Evolutionary conservation across 805 yeast genomes (phyloP).

Genomic region (Candida adriatica): DNA sequence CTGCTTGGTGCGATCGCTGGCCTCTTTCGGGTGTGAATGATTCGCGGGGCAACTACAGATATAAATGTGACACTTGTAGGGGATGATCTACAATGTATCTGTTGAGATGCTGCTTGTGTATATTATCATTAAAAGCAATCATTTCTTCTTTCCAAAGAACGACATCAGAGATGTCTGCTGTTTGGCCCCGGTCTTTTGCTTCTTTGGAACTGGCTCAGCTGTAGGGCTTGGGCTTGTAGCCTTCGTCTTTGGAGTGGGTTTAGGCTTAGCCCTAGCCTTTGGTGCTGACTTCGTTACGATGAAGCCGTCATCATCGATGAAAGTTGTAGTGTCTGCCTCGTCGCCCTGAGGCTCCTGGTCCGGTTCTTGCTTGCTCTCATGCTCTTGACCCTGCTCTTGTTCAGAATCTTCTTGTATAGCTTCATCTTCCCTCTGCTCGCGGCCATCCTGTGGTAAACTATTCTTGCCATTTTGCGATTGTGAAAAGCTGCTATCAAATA

Average conservation of each 20-base stretch:
- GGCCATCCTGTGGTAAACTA: background rate
- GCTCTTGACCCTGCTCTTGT: background rate
- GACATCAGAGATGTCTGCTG: constrained; percentile 40
- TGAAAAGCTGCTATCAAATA: constrained; percentile 18
- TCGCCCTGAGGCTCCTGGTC: constrained; percentile 1
- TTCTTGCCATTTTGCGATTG: constrained; percentile 11
- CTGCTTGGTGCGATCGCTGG: no score
- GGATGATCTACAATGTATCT: no score
- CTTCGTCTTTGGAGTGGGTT: constrained; percentile 10
- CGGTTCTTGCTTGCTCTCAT: background rate
- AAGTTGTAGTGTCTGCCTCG: constrained; percentile 15
- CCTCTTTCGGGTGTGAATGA: no score
- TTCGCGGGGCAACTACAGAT: no score
- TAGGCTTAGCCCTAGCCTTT: constrained; percentile 12
- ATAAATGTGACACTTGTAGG: no score
- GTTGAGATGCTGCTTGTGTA: no score
- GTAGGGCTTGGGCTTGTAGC: constrained; percentile 6
- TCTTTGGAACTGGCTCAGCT: constrained; percentile 9
- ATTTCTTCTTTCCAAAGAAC: constrained; percentile 37
- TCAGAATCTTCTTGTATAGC: background rate
- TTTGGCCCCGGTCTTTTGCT: constrained; percentile 22
- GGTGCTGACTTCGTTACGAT: constrained; percentile 30
- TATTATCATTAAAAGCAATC: no score
- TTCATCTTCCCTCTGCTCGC: background rate
- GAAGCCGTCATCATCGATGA: constrained; percentile 47